Percentiles rank a stretch among this genome's conserved stretches.
Evolutionary conservation across 306 rosid genomes (phyloP).

Genomic region (Vigna trinervia): DNA sequence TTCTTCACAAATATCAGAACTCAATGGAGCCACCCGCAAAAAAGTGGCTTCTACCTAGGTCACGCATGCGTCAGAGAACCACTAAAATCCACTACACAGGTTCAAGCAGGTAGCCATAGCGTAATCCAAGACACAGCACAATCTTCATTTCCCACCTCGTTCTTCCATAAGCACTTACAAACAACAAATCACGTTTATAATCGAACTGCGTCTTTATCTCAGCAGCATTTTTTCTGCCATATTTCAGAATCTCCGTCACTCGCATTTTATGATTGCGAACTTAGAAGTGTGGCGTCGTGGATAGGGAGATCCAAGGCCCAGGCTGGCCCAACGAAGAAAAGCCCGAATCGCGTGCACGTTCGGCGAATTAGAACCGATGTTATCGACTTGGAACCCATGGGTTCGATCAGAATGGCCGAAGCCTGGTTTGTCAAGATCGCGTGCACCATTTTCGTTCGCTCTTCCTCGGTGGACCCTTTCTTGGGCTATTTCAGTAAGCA

Average conservation of each 20-base stretch:
- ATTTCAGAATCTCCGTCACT: neutral
- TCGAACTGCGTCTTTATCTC: neutral
- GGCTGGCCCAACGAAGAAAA: neutral
- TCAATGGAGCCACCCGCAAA: neutral
- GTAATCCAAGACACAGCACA: neutral
- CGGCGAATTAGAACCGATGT: neutral
- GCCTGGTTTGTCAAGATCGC: constrained; percentile 28
- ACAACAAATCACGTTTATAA: neutral
- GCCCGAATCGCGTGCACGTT: neutral
- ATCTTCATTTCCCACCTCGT: neutral
- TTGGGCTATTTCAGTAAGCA: constrained; percentile 7
- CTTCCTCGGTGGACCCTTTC: neutral
- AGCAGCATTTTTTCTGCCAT: neutral
- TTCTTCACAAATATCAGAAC: neutral
- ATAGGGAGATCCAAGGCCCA: neutral
- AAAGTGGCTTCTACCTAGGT: neutral
- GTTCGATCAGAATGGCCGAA: constrained; percentile 33
- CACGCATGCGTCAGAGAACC: neutral
- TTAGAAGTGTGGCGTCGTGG: neutral
- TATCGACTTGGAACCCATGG: constrained; percentile 1
- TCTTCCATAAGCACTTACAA: too few relatives aligned
- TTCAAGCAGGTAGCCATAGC: neutral
- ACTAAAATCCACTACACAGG: neutral
- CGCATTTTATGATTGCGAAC: neutral
- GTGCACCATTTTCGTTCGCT: constrained; percentile 6